Evolutionary conservation across 2,329 filamentous ascomycete genomes (phyloP), one percentile per base, ranked within the genome.

Genomic region (Cladosporium oxysporum): DNA sequence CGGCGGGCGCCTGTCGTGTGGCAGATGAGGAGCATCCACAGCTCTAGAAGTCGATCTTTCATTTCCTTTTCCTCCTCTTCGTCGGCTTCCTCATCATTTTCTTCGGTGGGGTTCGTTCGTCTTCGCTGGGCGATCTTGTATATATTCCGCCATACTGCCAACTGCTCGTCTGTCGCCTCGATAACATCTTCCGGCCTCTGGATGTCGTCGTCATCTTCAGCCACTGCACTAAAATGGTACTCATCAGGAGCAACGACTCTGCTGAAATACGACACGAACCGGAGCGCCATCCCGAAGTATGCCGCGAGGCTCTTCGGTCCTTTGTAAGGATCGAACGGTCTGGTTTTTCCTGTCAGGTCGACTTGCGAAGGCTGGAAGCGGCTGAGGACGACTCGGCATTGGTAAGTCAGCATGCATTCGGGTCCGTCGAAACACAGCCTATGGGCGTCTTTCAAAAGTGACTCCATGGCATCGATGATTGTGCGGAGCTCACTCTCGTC

Each of bases 341-440:
- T 37, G 6, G 60, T 68, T 31, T 66, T 68, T 2, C 66, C 53
- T 5, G 21, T 23, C 23, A 47, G 4, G 10, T 68, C 65, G 28
- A 64, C 33, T 41, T 64, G 44, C n/a, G 60, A 61, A 1, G 60
- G 23, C 49, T 66, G 58, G 50, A 66, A 66, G 14, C 61, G 61
- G 29, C 57, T 55, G n/a, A 68, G 67, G 31, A 62, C 57, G 31
- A 68, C 60, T n/a, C 61, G 67, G 35, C 57, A 62, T 33, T 26
- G 64, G 29, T 50, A 68, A 1, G 64, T 68, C 28, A 68, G 55
- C 67, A 66, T 65, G 33, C 65, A 66, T 1, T 68, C 57, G 2
- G 64, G 35, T 16, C 67, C 64, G 26, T 68, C 67, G 31, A 68
- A 68, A 50, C 67, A 68, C 26, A 31, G 49, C 26, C 65, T 18